Evolutionary conservation across 148 eudicot genomes (phyloP).

Genomic region (Spergularia bocconei): DNA sequence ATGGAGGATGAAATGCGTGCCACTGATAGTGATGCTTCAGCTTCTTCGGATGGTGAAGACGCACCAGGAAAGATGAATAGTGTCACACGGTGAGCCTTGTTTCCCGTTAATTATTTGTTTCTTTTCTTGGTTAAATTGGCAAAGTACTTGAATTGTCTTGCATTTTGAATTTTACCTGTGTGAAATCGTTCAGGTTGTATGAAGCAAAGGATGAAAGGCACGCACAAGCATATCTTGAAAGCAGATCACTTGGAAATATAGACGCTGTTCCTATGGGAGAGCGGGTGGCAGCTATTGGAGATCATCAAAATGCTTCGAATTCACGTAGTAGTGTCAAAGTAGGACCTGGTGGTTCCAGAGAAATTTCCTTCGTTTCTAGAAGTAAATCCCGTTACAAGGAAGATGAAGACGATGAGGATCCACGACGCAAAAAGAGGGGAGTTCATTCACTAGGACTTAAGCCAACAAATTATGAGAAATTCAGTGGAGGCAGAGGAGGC

Average conservation of each 20-base stretch:
- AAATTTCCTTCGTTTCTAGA: conserved; percentile 69
- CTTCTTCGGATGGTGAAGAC: conserved; percentile 46
- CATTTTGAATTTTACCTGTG: not conserved
- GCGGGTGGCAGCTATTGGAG: conserved; percentile 52
- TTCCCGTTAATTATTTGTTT: not conserved
- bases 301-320: conserved; percentile 31
- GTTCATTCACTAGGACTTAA: conserved; percentile 69
- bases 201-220: conserved; percentile 93
- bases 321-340: conserved; percentile 41
- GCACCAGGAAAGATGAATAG: conserved; percentile 35
- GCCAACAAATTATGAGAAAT: conserved; percentile 40
- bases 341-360: conserved; percentile 88
- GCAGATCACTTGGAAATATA: conserved; percentile 64
- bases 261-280: conserved; percentile 80
- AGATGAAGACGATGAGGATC: conserved; percentile 58
- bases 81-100: conserved; percentile 47
- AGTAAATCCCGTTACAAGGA: conserved; percentile 61
- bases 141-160: not conserved
- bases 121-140: not conserved
- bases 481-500: conserved; percentile 53
- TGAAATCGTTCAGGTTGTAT: conserved; percentile 45
- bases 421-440: conserved; percentile 60
- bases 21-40: conserved; percentile 53
- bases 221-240: conserved; percentile 73
- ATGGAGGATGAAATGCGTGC: conserved; percentile 27